Conservation (phyloP, 2,329 filamentous ascomycete genomes). For the Sordariomycetes sp. region DNA sequence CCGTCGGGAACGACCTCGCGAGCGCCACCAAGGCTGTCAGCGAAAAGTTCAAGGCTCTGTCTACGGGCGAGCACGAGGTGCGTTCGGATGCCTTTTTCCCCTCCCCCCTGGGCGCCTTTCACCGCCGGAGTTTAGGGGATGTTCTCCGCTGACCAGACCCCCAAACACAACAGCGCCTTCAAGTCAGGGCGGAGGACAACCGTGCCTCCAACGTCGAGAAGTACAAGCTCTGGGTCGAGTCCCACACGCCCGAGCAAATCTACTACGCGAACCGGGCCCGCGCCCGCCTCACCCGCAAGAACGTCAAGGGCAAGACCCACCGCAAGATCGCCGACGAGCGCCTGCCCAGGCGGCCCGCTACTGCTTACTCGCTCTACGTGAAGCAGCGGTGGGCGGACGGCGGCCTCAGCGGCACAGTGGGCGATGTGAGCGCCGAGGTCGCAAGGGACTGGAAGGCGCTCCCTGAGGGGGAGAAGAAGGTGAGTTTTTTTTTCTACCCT, state of each 20-base stretch:
- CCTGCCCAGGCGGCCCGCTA: conserved; percentile 25
- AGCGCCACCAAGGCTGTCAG: conserved; percentile 16
- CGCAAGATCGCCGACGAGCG: conserved; percentile 34
- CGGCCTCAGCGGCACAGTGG: conserved; percentile 7
- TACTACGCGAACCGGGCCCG: conserved; percentile 37
- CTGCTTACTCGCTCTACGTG: conserved; percentile 24
- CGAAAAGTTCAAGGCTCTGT: conserved; percentile 26
- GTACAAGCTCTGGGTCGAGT: conserved; percentile 37
- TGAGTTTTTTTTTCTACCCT: background rate
- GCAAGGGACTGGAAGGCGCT: conserved; percentile 31
- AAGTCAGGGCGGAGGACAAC: conserved; percentile 25
- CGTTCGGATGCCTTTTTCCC: conserved; percentile 9
- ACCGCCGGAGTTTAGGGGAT: no score
- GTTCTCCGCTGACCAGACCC: background rate
- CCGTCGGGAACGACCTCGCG: conserved; percentile 6
- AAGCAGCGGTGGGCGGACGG: conserved; percentile 24
- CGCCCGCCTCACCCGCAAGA: conserved; percentile 23
- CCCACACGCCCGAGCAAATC: conserved; percentile 26
- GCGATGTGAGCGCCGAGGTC: conserved; percentile 15
- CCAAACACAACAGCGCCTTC: conserved; percentile 20
- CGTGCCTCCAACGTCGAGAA: conserved; percentile 24
- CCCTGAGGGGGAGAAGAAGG: conserved; percentile 27
- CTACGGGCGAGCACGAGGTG: conserved; percentile 32
- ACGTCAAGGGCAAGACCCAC: conserved; percentile 9
- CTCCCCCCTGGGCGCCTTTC: no score